Percentiles rank a stretch among this genome's conserved stretches.
Conservation (phyloP, 2,329 filamentous ascomycete species). For the Claviceps digitariae region DNA sequence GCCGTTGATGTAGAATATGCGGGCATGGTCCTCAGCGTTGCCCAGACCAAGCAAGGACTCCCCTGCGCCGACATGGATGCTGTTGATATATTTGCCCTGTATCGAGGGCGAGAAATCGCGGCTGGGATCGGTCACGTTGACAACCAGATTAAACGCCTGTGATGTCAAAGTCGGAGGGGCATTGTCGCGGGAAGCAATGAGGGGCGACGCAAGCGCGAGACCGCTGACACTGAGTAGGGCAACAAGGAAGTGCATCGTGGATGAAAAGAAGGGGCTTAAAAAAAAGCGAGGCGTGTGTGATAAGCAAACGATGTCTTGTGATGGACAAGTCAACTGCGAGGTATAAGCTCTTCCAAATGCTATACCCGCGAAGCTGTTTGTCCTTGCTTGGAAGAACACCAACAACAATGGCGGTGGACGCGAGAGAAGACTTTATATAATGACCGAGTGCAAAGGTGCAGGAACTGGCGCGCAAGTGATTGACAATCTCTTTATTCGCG, state of each 20-base stretch:
- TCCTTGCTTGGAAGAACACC: background rate
- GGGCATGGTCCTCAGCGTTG: slow-evolving; percentile 9
- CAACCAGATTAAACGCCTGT: slow-evolving; percentile 27
- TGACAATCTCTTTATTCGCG: background rate
- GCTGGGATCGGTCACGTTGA: slow-evolving; percentile 29
- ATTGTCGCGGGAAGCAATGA: slow-evolving; percentile 2
- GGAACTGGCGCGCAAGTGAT: no score
- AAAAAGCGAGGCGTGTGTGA: background rate
- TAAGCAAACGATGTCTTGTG: background rate
- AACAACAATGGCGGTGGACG: background rate
- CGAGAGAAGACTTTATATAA: background rate
- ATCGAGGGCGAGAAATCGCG: slow-evolving; percentile 27
- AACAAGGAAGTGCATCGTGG: background rate
- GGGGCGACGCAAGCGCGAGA: slow-evolving; percentile 13
- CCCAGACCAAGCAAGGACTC: slow-evolving; percentile 24
- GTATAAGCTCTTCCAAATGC: background rate
- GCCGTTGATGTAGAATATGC: slow-evolving; percentile 36
- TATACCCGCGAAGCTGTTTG: background rate
- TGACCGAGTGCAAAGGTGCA: no score
- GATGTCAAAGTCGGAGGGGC: slow-evolving; percentile 2
- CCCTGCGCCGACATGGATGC: slow-evolving; percentile 30
- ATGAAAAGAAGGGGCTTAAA: background rate
- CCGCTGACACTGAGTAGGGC: slow-evolving; percentile 11
- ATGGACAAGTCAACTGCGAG: background rate
- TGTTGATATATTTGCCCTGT: slow-evolving; percentile 25